Percentiles rank a stretch among this genome's conserved stretches.
Evolutionary conservation across 495 filamentous ascomycete genomes (phyloP).

Genomic region (Penicillium subrubescens): DNA sequence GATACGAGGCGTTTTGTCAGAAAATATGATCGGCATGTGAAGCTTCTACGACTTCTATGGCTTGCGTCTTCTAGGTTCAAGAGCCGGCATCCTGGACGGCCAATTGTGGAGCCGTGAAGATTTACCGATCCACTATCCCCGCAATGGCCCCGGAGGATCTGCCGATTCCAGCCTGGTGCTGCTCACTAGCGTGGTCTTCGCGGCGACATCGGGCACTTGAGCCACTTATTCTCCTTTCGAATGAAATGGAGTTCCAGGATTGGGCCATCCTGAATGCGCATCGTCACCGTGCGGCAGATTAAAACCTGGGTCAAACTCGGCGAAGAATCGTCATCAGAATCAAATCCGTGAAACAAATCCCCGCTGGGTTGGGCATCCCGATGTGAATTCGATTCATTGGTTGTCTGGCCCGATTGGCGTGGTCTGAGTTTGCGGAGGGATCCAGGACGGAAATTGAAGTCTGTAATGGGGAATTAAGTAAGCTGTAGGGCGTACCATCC

Average conservation of each 20-base stretch:
- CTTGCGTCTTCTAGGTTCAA: background rate
- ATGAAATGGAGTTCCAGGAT: background rate
- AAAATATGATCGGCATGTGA: slow-evolving; percentile 14
- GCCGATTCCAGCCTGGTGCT: slow-evolving; percentile 19
- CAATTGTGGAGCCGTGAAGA: slow-evolving; percentile 21
- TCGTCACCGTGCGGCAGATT: background rate
- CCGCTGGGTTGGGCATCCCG: background rate
- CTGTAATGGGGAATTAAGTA: background rate
- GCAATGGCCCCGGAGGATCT: slow-evolving; percentile 14
- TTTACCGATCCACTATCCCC: slow-evolving; percentile 1
- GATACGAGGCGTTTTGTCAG: slow-evolving; percentile 14
- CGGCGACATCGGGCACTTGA: background rate
- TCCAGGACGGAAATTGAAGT: background rate
- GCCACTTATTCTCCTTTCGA: background rate
- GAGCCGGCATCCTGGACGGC: slow-evolving; percentile 1
- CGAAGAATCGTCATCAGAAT: background rate
- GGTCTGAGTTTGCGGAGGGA: background rate
- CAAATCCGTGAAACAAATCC: slow-evolving; percentile 1
- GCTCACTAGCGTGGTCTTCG: slow-evolving; percentile 5
- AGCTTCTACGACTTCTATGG: background rate
- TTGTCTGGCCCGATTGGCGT: background rate
- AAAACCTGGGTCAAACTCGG: background rate
- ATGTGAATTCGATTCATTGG: slow-evolving; percentile 2
- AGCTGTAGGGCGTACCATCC: background rate
- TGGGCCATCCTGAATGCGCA: too few species aligned